Evolutionary conservation across 352 stramenopile genomes (phyloP), one percentile per base, ranked within the genome.

Genomic region (Thalassiosira sp.): DNA sequence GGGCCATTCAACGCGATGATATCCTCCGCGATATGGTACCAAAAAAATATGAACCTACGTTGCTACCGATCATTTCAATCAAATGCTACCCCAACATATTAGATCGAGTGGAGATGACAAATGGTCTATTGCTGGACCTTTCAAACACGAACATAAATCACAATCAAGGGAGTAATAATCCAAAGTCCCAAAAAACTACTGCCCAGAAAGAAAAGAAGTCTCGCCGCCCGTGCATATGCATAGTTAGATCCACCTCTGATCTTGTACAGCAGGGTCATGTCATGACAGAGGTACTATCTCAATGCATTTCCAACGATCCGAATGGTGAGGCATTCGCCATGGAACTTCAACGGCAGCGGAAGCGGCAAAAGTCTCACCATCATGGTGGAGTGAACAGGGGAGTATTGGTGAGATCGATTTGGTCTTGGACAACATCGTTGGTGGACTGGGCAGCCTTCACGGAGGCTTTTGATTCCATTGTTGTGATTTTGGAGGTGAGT

Each of bases 401-500:
- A 52, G 48, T 52, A 7, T 60, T 82, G 48, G 63, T 82, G 18
- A 60, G 61, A 37, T 78, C 66, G 18, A 53, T 74, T 18, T 70
- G 69, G 59, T 65, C 46, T 10, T 82, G 69, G 63, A 73, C 58
- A 3, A 18, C 59, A 20, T 59, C 33, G 46, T 52, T 82, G 24
- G 64, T 77, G 45, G 74, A 82, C 20, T 82, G 74, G 74, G 62
- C 60, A 11, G 35, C 35, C 11, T 71, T 15, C n/a, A 77, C 68
- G 0, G 52, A 73, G 16, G 35, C 25, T 1, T 82, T 78, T 66
- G 46, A 75, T 74, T 76, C 67, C 0, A 72, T 82, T 54, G 56
- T 78, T 54, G 74, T 82, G 43, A 66, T 82, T 45, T 57, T 82
- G 22, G 74, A 82, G 59, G 73, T 79, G 49, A 52, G 60, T 74